Conservation (phyloP, 2,329 filamentous ascomycete species). For the Macrophomina phaseolina region DNA sequence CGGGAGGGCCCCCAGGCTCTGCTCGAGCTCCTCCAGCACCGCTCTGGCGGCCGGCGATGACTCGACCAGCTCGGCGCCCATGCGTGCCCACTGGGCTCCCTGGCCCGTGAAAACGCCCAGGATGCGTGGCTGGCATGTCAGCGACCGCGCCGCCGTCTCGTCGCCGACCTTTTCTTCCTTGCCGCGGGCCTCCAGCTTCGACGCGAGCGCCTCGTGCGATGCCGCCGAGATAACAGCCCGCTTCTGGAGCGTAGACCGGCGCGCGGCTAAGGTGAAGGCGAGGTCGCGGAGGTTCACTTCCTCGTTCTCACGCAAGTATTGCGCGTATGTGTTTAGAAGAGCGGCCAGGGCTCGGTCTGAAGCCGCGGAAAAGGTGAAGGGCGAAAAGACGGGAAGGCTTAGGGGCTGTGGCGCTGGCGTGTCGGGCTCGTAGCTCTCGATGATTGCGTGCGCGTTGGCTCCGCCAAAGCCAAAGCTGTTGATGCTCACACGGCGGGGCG, state of each 20-base stretch:
- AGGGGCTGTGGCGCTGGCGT: background rate
- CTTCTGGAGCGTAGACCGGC: slow-evolving; percentile 26
- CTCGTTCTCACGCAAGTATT: slow-evolving; percentile 16
- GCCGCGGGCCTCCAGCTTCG: slow-evolving; percentile 1
- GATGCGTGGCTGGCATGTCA: background rate
- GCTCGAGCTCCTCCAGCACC: slow-evolving; percentile 36
- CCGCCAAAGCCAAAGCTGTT: slow-evolving; percentile 33
- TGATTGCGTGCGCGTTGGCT: slow-evolving; percentile 29
- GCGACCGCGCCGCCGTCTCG: background rate
- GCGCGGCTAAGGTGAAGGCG: slow-evolving; percentile 30
- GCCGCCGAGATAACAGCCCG: slow-evolving; percentile 10
- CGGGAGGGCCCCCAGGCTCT: slow-evolving; percentile 21
- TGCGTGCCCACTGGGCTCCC: slow-evolving; percentile 49
- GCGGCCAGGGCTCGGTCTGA: slow-evolving; percentile 19
- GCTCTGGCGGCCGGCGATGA: slow-evolving; percentile 20
- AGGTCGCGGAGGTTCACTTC: slow-evolving; percentile 25
- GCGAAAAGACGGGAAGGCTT: background rate
- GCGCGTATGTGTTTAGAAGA: background rate
- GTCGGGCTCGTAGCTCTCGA: slow-evolving; percentile 22
- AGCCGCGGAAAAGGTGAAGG: slow-evolving; percentile 28
- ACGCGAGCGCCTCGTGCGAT: background rate
- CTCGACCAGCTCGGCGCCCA: slow-evolving; percentile 46
- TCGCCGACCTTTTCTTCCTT: background rate
- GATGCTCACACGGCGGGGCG: slow-evolving; percentile 26
- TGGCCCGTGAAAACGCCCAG: slow-evolving; percentile 52